A percentile compares a stretch with the other conserved stretches of the same genome.
These are phyloP conservation scores for Aspergillus homomorphus DNA, from an alignment of 495 filamentous ascomycete genomes.

Conservation along the genomic window DNA sequence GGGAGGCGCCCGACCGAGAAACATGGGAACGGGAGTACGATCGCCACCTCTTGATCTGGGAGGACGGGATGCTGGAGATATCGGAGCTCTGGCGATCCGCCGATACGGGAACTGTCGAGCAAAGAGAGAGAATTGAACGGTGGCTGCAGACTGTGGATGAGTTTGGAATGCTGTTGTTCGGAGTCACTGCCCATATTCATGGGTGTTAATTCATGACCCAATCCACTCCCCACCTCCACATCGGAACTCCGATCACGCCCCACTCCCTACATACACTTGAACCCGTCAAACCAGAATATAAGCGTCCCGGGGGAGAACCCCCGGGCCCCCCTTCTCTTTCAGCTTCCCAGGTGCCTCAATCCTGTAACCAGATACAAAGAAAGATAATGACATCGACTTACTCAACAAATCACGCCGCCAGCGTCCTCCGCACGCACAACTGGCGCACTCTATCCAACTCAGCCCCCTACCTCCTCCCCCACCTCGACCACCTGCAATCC, in stretches of 20 bases:
- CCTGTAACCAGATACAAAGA: neutral
- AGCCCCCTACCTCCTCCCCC: conserved; percentile 48
- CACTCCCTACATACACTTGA: no score
- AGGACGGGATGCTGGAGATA: conserved; percentile 36
- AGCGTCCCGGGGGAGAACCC: no score
- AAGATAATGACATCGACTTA: conserved; percentile 34
- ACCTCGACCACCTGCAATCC: conserved; percentile 27
- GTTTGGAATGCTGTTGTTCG: conserved; percentile 34
- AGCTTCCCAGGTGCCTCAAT: neutral
- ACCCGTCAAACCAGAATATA: no score
- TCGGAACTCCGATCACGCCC: conserved; percentile 14
- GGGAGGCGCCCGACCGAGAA: conserved; percentile 32
- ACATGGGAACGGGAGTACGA: conserved; percentile 42
- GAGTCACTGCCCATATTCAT: conserved; percentile 28
- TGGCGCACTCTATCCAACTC: conserved; percentile 52
- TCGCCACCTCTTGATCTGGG: conserved; percentile 35
- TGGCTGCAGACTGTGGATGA: conserved; percentile 29
- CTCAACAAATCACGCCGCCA: conserved; percentile 48
- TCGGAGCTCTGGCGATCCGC: conserved; percentile 40
- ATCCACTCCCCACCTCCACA: neutral
- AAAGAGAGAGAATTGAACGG: conserved; percentile 22
- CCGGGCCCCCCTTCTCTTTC: no score
- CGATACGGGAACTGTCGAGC: conserved; percentile 14
- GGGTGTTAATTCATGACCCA: conserved; percentile 22
- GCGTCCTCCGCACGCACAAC: conserved; percentile 48